Conservation (phyloP, 2,329 filamentous ascomycete species). For the Paramyrothecium sp. region DNA sequence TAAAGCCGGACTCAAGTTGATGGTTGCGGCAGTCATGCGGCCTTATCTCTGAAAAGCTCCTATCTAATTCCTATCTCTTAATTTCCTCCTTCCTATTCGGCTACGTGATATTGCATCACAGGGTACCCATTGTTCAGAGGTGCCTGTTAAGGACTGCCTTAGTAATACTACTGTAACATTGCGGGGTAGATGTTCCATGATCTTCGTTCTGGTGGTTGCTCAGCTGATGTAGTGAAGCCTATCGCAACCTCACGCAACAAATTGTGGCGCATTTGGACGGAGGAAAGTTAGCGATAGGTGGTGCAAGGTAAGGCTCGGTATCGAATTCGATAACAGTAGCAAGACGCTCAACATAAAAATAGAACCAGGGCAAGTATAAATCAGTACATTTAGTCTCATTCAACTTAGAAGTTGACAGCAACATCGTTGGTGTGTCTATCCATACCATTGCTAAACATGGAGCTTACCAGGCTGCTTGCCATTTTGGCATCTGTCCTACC, state of each 20-base stretch:
- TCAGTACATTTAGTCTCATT: not conserved
- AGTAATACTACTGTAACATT: not conserved
- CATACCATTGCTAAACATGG: slow-evolving; percentile 1
- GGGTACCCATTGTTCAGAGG: not conserved
- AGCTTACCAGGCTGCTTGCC: slow-evolving; percentile 5
- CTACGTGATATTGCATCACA: not conserved
- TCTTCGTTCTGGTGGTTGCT: not conserved
- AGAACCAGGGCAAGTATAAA: not conserved
- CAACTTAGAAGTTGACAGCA: not conserved
- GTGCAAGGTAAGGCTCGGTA: not conserved
- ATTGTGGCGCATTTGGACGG: not conserved
- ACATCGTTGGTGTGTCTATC: not conserved
- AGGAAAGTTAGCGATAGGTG: not conserved
- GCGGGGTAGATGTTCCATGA: not conserved
- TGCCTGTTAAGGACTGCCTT: not conserved
- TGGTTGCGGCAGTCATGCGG: too few species aligned
- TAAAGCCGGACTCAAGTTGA: too few species aligned
- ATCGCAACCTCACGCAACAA: not conserved
- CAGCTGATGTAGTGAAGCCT: not conserved
- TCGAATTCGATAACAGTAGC: not conserved
- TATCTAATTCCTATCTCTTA: not conserved
- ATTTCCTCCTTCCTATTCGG: slow-evolving; percentile 2
- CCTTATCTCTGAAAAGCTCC: too few species aligned
- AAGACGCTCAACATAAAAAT: not conserved
- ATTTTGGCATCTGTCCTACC: slow-evolving; percentile 4